Evolutionary conservation across 2,329 filamentous ascomycete genomes (phyloP).

Genomic region (Fusarium equiseti): DNA sequence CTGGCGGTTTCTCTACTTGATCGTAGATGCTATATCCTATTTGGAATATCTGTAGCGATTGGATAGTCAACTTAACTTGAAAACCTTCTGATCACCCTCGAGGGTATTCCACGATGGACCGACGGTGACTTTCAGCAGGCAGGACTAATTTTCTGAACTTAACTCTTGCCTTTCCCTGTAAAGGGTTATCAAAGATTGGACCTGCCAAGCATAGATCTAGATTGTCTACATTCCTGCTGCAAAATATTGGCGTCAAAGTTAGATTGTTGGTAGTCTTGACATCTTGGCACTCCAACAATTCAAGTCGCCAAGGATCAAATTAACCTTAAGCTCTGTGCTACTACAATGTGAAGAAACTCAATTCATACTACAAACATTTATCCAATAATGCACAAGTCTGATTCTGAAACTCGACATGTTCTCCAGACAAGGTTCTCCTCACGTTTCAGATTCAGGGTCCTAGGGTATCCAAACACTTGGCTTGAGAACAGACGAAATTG

Average conservation of each 20-base stretch:
- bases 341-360: background rate
- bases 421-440: background rate
- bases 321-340: background rate
- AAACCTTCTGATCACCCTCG: too few species aligned
- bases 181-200: too few species aligned
- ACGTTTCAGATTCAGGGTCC: conserved; percentile 26
- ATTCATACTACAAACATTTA: background rate
- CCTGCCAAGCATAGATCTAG: background rate
- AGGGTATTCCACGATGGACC: too few species aligned
- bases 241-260: background rate
- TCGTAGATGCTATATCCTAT: too few species aligned
- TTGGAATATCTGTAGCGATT: background rate
- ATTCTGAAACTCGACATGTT: conserved; percentile 2
- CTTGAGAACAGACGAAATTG: background rate
- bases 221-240: background rate
- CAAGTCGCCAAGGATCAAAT: accelerated
- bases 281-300: background rate
- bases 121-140: too few species aligned
- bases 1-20: conserved; percentile 69
- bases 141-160: accelerated
- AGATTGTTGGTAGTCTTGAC: background rate
- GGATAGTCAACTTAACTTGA: background rate
- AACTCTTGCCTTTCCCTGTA: too few species aligned
- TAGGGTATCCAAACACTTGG: background rate
- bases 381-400: background rate